Evolutionary conservation across 805 yeast genomes (phyloP), one percentile per base, ranked within the genome.

Genomic region (Lachancea meyersii): DNA sequence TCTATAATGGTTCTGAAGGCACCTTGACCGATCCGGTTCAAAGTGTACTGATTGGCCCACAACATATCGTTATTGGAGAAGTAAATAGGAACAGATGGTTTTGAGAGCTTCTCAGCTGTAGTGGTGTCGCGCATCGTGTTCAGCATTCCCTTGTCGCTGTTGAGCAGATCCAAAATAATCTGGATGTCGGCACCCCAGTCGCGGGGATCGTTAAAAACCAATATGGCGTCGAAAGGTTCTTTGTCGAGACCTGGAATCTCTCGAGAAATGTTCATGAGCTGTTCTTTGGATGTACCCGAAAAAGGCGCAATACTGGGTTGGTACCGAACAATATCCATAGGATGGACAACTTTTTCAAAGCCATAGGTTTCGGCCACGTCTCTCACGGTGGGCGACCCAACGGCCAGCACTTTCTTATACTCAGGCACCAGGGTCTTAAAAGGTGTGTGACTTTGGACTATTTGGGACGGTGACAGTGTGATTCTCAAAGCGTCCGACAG

Each of bases 11-110:
- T 72, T 47, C 91, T 70, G 54, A 85, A 82, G 1, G 91, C 94
- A 20, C 97, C 97, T 65, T 88, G 95, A 5, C 96, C 97, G 55
- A 86, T 84, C 43, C 97, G 72, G 18, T 95, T 86, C 42, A 81
- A 64, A 13, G 59, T 63, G 60, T 82, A 89, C 54, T 82, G 87
- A 56, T 85, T 88, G 14, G 96, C 86, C 95, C 96, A 89, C 26
- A 83, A 55, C 55, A 86, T 75, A 63, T 89, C 97, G 56, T 83
- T 76, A 63, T 86, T 87, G 33, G 91, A 82, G 63, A 86, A 87
- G 47, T 78, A 75, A 16, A 85, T 80, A 2, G 93, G 95, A 1
- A 83, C 69, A 1, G 76, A 65, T 33, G 86, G 89, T 10, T 61
- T 61, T 3, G 19, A 21, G 19, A 34, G 19, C 6, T 21, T 13